Base-by-base conservation (phyloP, 805 yeast species). In the Lipomyces kockii region DNA sequence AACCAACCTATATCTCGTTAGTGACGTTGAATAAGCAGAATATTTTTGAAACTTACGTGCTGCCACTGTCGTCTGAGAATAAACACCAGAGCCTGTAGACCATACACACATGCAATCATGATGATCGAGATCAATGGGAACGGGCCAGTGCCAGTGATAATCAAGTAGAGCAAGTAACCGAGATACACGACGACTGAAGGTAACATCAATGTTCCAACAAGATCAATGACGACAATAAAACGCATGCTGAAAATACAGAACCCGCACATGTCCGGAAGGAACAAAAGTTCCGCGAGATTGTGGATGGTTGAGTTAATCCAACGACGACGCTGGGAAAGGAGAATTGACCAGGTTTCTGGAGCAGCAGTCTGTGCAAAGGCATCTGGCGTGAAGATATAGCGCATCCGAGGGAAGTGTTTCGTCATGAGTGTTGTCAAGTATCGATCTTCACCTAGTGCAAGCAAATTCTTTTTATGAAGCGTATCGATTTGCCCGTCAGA, bases 231-330 rank as follows among this genome's bases (percentile, higher is more conserved):
- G 60, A 86, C 85, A 66, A 84, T 83, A 65, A 86, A 85, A 66
- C 87, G 83, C 89, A 86, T 86, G 34, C 87, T 83, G 71, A 86
- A 83, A 71, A 85, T 80, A 73, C 84, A 85, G 59, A 88, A 86
- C 60, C 89, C 89, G 78, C 89, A 86, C 80, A 86, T 83, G 67
- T 86, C 86, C 37, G 82, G 80, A 55, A 86, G 83, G 71, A 85
- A 80, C 52, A 85, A 82, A 71, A 86, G 82, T 77, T 86, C 89
- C 75, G 83, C 79, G 75, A 86, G 82, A 72, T 86, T 86, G 76
- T 86, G 89, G 37, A 86, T 87, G 0, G 89, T 86, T 7, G 89
- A 86, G 75, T 86, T 86, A 74, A 86, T 86, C 89, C 89, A 86
- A 70, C 89, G 85, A 76, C 87, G 85, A 73, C 87, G 83, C 76